Percentiles rank a stretch among this genome's conserved stretches.
Conservation (phyloP, 768 basidiomycete species). For the Leccinum subgranulosum region DNA sequence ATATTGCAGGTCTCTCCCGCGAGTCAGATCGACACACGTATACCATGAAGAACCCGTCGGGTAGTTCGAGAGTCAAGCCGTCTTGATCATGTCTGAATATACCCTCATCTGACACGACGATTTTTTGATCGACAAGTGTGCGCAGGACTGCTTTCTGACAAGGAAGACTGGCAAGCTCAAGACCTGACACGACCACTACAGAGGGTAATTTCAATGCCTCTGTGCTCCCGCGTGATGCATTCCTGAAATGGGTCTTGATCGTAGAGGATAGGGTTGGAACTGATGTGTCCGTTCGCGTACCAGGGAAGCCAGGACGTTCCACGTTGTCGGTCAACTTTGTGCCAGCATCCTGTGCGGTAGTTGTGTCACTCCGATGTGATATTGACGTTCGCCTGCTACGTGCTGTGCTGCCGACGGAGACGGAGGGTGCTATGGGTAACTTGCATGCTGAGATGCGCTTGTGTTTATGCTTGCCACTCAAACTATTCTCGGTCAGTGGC, state of each 20-base stretch:
- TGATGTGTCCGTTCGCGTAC: conserved; percentile 16
- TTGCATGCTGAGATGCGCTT: conserved; percentile 17
- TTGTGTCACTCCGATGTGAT: conserved; percentile 19
- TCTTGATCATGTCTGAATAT: conserved; percentile 24
- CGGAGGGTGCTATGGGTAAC: conserved; percentile 11
- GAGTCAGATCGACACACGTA: conserved; percentile 69
- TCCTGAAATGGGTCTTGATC: conserved; percentile 6
- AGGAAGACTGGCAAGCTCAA: conserved; percentile 55
- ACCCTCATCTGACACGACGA: conserved; percentile 38
- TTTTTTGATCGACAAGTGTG: conserved; percentile 48
- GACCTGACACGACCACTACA: conserved; percentile 65
- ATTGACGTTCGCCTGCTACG: conserved; percentile 26
- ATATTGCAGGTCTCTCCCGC: conserved; percentile 61
- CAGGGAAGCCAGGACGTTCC: conserved; percentile 10
- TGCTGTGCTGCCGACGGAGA: conserved; percentile 19
- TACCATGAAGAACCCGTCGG: conserved; percentile 67
- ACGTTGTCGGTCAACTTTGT: background rate
- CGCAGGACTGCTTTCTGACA: conserved; percentile 58
- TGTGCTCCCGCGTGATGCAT: conserved; percentile 14
- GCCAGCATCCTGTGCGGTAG: conserved; percentile 13
- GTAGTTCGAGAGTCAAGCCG: conserved; percentile 34
- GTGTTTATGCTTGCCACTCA: conserved; percentile 16
- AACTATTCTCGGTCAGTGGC: conserved; percentile 14
- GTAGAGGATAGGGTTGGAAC: conserved; percentile 12
- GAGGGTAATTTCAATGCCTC: conserved; percentile 42